Conservation (phyloP, 2,329 filamentous ascomycete species). For the Colletotrichum sp. region DNA sequence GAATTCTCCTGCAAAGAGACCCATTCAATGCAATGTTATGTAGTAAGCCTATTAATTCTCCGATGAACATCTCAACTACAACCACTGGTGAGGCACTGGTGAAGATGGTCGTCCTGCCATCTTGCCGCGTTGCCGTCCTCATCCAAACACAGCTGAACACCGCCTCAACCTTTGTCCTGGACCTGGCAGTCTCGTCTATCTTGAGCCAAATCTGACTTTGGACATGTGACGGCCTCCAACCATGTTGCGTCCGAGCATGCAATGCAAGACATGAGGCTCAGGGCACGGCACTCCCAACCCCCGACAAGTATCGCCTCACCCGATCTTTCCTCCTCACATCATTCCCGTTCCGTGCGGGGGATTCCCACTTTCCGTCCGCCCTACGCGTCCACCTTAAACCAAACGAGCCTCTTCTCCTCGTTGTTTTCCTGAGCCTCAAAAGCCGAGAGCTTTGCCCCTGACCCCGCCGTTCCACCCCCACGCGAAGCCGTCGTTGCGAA, state of each 20-base stretch:
- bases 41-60: neutral
- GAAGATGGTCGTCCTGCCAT: neutral
- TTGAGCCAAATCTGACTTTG: neutral
- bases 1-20: neutral
- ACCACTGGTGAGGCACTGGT: neutral
- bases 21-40: neutral
- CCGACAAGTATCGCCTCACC: conserved; percentile 17
- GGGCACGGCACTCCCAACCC: neutral
- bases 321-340: neutral
- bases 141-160: neutral
- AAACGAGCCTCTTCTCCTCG: neutral
- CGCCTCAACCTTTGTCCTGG: neutral
- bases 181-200: neutral
- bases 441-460: neutral
- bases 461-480: neutral
- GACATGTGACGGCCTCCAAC: neutral
- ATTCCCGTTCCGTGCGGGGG: neutral
- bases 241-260: neutral
- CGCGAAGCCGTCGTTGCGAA: neutral
- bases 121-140: neutral
- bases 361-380: neutral
- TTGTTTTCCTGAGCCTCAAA: neutral
- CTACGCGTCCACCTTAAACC: neutral
- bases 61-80: neutral
- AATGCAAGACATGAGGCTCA: neutral